Evolutionary conservation across 345 rosid genomes (phyloP).

Genomic region (Acer saccharum): DNA sequence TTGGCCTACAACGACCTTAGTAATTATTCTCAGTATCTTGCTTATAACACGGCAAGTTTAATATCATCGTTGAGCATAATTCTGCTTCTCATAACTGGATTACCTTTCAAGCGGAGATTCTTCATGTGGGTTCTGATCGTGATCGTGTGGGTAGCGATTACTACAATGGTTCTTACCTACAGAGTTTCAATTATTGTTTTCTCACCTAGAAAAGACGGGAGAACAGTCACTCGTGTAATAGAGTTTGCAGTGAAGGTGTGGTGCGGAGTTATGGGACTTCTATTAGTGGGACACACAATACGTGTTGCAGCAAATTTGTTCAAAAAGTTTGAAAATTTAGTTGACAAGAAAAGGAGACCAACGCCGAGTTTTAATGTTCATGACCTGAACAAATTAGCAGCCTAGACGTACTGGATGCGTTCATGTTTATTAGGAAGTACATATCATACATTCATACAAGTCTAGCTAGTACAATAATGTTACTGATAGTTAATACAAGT

Average conservation of each 20-base stretch:
- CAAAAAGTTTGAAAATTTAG: neutral
- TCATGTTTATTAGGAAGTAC: too few species aligned
- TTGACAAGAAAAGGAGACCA: neutral
- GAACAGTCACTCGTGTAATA: neutral
- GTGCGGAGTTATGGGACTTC: slow-evolving; percentile 14
- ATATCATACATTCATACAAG: too few species aligned
- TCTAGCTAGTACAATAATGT: too few species aligned
- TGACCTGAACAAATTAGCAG: too few species aligned
- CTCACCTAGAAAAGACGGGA: slow-evolving; percentile 14
- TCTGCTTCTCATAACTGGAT: slow-evolving; percentile 32
- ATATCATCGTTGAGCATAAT: slow-evolving; percentile 37
- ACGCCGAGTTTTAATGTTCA: neutral
- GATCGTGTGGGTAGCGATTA: slow-evolving; percentile 36
- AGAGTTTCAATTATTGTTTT: slow-evolving; percentile 5
- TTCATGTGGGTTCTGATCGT: slow-evolving; percentile 39
- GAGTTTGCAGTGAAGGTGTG: neutral
- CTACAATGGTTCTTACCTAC: slow-evolving; percentile 24
- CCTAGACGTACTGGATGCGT: too few species aligned
- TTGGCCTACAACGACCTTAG: slow-evolving; percentile 11
- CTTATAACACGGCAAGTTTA: slow-evolving; percentile 23
- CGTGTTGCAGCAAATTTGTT: neutral
- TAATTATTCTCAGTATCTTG: slow-evolving; percentile 14
- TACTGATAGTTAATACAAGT: too few species aligned
- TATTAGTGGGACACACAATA: slow-evolving; percentile 7
- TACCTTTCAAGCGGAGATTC: slow-evolving; percentile 26